Conservation (phyloP, 2,329 filamentous ascomycete species). For the Neofusicoccum sp. region DNA sequence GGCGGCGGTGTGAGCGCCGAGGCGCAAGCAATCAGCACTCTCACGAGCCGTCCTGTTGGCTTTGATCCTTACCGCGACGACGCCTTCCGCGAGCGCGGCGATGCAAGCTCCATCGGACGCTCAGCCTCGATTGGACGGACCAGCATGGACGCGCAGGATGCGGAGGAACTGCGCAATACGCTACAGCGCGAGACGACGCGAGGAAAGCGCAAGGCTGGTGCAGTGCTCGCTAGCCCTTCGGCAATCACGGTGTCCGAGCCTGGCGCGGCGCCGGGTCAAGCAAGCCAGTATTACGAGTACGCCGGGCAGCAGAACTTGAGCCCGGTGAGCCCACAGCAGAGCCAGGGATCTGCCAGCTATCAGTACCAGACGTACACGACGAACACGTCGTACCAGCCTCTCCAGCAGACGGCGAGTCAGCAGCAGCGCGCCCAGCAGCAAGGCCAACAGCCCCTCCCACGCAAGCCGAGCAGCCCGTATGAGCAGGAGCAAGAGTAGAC, state of each 20-base stretch:
- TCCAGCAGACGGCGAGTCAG: not conserved
- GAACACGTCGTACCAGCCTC: not conserved
- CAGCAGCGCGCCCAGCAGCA: constrained; percentile 7
- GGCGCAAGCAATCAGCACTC: constrained; percentile 44
- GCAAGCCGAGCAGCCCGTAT: constrained; percentile 5
- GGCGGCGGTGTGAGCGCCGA: constrained; percentile 33
- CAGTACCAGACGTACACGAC: not conserved
- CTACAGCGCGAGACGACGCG: constrained; percentile 48
- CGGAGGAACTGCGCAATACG: constrained; percentile 51
- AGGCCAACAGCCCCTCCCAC: constrained; percentile 1
- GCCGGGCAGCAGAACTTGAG: constrained; percentile 6
- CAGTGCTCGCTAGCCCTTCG: not conserved
- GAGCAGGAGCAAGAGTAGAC: not conserved
- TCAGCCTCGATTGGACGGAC: constrained; percentile 39
- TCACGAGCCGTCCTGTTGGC: constrained; percentile 47
- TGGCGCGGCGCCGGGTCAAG: not conserved
- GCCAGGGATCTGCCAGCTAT: constrained; percentile 8
- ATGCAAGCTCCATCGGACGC: constrained; percentile 24
- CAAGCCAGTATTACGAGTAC: constrained; percentile 5
- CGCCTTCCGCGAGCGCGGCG: constrained; percentile 19
- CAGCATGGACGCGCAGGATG: constrained; percentile 45
- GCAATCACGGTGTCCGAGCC: constrained; percentile 3
- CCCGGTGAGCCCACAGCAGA: constrained; percentile 16
- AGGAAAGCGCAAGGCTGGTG: constrained; percentile 44
- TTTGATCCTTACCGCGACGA: constrained; percentile 48